Conservation (phyloP, 2,329 filamentous ascomycete genomes). For the Paramyrothecium sp. region DNA sequence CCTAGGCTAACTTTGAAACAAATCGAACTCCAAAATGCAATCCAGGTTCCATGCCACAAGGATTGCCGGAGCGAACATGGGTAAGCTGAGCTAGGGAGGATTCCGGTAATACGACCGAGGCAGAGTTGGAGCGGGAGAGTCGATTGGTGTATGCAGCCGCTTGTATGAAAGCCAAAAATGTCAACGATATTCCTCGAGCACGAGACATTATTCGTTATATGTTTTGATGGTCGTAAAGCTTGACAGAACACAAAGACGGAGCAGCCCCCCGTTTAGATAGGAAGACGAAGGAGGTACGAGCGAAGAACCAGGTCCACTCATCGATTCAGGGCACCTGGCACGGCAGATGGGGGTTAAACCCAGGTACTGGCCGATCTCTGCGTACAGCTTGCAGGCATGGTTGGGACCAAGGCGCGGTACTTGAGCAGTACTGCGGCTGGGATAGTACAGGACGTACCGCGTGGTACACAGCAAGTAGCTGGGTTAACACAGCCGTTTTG, state of each 20-base stretch:
- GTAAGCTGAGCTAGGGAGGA: neutral
- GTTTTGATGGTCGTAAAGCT: no score
- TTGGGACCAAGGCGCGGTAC: neutral
- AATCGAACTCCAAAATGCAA: neutral
- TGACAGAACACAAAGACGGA: no score
- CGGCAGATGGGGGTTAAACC: no score
- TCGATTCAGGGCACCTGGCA: no score
- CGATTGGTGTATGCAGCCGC: no score
- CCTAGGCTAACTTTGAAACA: neutral
- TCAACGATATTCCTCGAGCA: no score
- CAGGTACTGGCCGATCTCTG: no score
- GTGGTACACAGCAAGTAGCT: neutral
- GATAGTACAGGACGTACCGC: neutral
- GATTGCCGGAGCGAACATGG: neutral
- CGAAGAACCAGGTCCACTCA: no score
- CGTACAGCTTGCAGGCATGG: no score
- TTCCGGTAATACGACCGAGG: neutral
- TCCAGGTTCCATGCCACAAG: neutral
- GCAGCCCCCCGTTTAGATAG: neutral
- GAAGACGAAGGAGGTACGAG: neutral
- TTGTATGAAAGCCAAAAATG: no score
- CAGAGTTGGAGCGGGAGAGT: neutral
- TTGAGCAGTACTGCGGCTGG: neutral
- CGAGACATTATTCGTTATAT: no score
- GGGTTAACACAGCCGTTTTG: neutral